These are phyloP conservation scores for Claviceps arundinis DNA, from an alignment of 2,329 filamentous ascomycete species.

Conservation along the genomic window DNA sequence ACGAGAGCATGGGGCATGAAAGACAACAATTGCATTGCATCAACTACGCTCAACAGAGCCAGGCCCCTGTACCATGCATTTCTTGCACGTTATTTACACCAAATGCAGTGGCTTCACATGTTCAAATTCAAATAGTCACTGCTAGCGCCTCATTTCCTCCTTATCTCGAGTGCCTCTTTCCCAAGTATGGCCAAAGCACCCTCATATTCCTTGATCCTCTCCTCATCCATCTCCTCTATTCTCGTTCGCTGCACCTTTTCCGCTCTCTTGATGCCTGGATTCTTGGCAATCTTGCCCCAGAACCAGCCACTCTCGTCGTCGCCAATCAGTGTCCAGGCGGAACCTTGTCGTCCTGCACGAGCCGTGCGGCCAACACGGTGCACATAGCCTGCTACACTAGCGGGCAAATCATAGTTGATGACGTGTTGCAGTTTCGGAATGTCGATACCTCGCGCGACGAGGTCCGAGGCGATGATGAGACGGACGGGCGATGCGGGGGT, in stretches of 20 bases:
- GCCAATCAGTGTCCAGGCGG: conserved; percentile 77
- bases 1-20: too few species aligned
- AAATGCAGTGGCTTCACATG: too few species aligned
- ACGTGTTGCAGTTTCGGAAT: conserved; percentile 68
- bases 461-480: conserved; percentile 79
- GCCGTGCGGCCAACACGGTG: conserved; percentile 89
- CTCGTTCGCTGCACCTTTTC: conserved; percentile 34
- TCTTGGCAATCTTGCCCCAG: conserved; percentile 63
- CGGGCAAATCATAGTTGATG: conserved; percentile 85
- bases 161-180: conserved; percentile 36
- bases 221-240: conserved; percentile 34
- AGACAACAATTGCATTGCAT: too few species aligned
- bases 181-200: conserved; percentile 48
- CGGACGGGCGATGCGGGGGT: conserved; percentile 52
- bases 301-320: conserved; percentile 85
- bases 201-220: conserved; percentile 35
- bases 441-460: conserved; percentile 85
- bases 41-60: too few species aligned
- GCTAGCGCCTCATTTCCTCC: conserved; percentile 9
- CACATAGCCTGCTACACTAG: conserved; percentile 69
- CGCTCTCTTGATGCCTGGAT: conserved; percentile 33
- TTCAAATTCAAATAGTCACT: neutral
- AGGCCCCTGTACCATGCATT: too few species aligned
- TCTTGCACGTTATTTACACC: too few species aligned
- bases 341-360: conserved; percentile 59